Conservation (phyloP, 768 basidiomycete species). For the Leccinellum albellum region DNA sequence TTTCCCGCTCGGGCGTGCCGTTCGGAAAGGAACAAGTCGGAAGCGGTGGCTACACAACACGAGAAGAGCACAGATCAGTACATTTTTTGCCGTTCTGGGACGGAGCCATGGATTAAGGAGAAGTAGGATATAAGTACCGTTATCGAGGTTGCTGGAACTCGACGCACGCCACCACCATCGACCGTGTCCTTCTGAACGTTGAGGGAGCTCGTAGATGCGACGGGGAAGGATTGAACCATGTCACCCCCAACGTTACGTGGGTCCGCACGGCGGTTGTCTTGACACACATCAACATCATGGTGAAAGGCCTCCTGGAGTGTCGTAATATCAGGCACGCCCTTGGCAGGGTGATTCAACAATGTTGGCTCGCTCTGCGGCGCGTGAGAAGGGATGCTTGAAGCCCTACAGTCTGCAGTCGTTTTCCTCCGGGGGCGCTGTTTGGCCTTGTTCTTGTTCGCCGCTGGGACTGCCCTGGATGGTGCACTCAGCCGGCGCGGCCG, state of each 20-base stretch:
- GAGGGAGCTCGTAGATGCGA: constrained; percentile 6
- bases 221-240: neutral
- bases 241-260: constrained; percentile 10
- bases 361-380: constrained; percentile 21
- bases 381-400: constrained; percentile 18
- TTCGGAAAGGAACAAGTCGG: constrained; percentile 17
- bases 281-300: constrained; percentile 17
- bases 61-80: constrained; percentile 17
- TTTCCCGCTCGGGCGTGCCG: constrained; percentile 7
- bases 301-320: constrained; percentile 22
- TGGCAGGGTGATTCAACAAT: constrained; percentile 1
- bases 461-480: constrained; percentile 14
- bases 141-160: constrained; percentile 28
- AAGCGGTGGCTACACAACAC: constrained; percentile 20
- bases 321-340: constrained; percentile 28
- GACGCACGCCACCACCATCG: constrained; percentile 18
- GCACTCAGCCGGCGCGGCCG: constrained; percentile 34
- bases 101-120: constrained; percentile 6
- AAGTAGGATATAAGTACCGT: constrained; percentile 27
- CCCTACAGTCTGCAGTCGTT: constrained; percentile 20
- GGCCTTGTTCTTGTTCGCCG: constrained; percentile 16
- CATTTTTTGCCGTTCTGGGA: constrained; percentile 11
- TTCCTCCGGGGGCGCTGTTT: constrained; percentile 10
- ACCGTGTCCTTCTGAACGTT: constrained; percentile 13
- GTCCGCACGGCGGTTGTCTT: constrained; percentile 6